Conservation (phyloP, 2,329 filamentous ascomycete genomes). For the Plectosphaerella sp. region DNA sequence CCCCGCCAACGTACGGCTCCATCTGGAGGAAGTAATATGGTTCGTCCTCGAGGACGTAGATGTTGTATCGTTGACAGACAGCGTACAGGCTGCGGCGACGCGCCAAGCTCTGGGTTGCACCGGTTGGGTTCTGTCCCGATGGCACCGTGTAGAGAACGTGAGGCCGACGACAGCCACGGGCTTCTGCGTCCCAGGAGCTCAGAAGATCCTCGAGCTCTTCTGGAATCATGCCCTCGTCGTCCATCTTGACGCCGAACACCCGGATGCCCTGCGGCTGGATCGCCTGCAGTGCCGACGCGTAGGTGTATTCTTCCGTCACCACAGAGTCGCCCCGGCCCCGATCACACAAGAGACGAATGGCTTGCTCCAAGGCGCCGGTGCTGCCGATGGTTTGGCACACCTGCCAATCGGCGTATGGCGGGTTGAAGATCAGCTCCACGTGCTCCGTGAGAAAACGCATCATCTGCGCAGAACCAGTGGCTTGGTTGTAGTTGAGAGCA, state of each 20-base stretch:
- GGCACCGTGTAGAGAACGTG: constrained; percentile 55
- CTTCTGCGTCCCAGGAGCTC: constrained; percentile 38
- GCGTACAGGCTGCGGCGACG: constrained; percentile 69
- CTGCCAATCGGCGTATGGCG: constrained; percentile 70
- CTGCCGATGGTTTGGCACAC: constrained; percentile 63
- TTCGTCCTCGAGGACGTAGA: constrained; percentile 86
- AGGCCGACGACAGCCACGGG: constrained; percentile 40
- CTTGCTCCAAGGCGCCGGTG: constrained; percentile 64
- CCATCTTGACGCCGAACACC: constrained; percentile 58
- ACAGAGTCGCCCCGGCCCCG: constrained; percentile 56
- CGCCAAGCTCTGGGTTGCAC: constrained; percentile 67
- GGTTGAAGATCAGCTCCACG: constrained; percentile 68
- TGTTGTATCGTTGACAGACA: constrained; percentile 75
- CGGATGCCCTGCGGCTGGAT: constrained; percentile 58
- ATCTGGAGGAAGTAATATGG: constrained; percentile 93
- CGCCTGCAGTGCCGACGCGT: constrained; percentile 53
- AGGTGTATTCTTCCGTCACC: constrained; percentile 59
- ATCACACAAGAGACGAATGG: constrained; percentile 58
- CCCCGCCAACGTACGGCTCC: constrained; percentile 62
- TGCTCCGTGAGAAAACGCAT: constrained; percentile 71
- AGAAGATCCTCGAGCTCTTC: constrained; percentile 47
- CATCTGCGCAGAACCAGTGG: constrained; percentile 65
- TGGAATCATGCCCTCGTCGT: constrained; percentile 46
- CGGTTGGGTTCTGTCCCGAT: constrained; percentile 86
- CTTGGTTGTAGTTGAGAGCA: constrained; percentile 72